Base-by-base conservation (phyloP, 805 yeast species). In the Candida railenensis region DNA sequence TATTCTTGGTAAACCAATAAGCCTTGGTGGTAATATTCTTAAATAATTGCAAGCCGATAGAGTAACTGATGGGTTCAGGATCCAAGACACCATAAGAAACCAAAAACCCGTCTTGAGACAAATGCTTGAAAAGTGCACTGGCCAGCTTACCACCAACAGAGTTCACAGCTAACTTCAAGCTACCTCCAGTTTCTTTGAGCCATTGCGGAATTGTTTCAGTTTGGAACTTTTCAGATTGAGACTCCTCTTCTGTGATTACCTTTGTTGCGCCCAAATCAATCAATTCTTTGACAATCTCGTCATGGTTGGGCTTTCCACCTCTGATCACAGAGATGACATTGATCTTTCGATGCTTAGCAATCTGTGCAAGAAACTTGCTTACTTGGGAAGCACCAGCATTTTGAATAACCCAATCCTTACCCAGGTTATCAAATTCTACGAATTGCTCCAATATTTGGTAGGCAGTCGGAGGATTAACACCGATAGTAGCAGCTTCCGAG, bases 401-500 rank as follows among this genome's bases (percentile, higher is more conserved):
- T 45, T 57, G 59, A 25, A 67, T 54, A 28, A 66, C 54, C 71
- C 71, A 67, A 47, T 65, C 69, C 25, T 58, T 56, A 12, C 48
- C 54, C 22, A 36, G 42, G 36, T 45, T 45, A 34, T 48, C 48
- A 52, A 56, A 56, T 28, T 54, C 55, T 42, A 67, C 79, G 61
- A 78, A 85, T 63, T 83, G 74, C 16, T 82, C 78, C 45, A 90
- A 81, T 82, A 92, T 75, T 63, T 87, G 87, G 58, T 82, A 87
- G 0, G 97, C 97, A 7, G 96, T 88, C 37, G 85, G 76, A 2
- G 97, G 96, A 63, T 91, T 91, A 42, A 91, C 96, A 4, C 89
- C 73, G 22, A 90, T 79, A 3, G 97, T 89, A 14, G 96, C 96
- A 12, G 92, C 96, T 46, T 82, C 81, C 46, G 69, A 72, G 8